Percentiles rank a stretch among this genome's conserved stretches.
Evolutionary conservation across 352 stramenopile genomes (phyloP).

Genomic region (Phytophthora ohioensis): DNA sequence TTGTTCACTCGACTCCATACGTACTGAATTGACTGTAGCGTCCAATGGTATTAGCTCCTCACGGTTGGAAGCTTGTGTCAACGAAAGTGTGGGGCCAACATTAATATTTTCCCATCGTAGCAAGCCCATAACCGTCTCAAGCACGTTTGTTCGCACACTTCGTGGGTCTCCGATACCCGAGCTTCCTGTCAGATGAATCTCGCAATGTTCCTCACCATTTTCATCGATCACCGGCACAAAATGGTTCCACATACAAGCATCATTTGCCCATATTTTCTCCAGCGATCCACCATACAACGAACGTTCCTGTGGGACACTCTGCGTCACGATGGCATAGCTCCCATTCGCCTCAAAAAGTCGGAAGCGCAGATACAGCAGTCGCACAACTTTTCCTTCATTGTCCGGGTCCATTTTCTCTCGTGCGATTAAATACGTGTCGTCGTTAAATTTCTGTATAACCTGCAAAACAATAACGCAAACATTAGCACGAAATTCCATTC

Average conservation of each 20-base stretch:
- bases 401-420: conserved; percentile 47
- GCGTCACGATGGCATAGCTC: conserved; percentile 46
- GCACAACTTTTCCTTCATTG: conserved; percentile 37
- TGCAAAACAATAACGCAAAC: conserved; percentile 14
- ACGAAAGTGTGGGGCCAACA: conserved; percentile 45
- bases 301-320: conserved; percentile 38
- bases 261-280: conserved; percentile 50
- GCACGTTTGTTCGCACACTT: conserved; percentile 44
- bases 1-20: background rate
- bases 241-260: conserved; percentile 50
- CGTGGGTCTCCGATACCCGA: conserved; percentile 41
- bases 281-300: conserved; percentile 3
- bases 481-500: background rate
- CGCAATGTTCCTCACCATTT: conserved; percentile 46
- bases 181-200: conserved; percentile 49
- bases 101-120: conserved; percentile 66
- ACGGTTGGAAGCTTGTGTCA: conserved; percentile 26
- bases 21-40: no score
- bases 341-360: conserved; percentile 50
- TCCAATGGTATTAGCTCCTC: background rate
- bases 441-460: conserved; percentile 60
- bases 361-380: conserved; percentile 58
- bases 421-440: conserved; percentile 63
- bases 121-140: conserved; percentile 69
- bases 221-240: conserved; percentile 41